phyloP scores from a whole-genome alignment of 2,329 filamentous ascomycete species.

The Emmonsiellopsis sp. region DNA sequence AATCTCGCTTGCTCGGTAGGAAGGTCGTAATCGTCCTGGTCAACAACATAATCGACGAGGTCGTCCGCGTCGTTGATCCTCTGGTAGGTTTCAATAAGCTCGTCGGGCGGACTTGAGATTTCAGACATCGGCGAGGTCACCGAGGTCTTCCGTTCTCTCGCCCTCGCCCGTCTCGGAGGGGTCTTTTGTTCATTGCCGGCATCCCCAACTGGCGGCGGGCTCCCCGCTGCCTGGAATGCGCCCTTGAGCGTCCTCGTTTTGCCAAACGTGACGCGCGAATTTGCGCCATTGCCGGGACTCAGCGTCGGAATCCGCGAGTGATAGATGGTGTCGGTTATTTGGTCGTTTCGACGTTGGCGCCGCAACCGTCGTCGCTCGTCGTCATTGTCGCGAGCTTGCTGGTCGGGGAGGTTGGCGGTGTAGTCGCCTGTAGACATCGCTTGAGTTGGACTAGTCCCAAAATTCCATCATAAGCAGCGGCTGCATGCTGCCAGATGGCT shows the following conservation, averaged over 20 bases:
- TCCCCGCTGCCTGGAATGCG: conserved; percentile 29
- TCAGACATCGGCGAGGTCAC: conserved; percentile 24
- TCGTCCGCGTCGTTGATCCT: conserved; percentile 31
- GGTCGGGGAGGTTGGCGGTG: conserved; percentile 18
- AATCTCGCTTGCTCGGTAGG: conserved; percentile 7
- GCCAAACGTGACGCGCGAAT: conserved; percentile 24
- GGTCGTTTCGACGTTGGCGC: conserved; percentile 19
- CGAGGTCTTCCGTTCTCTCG: conserved; percentile 15
- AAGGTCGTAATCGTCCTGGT: conserved; percentile 20
- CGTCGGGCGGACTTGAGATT: conserved; percentile 27
- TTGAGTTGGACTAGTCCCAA: conserved; percentile 4
- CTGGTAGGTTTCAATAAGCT: conserved; percentile 30
- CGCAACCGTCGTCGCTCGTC: conserved; percentile 21
- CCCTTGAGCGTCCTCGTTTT: conserved; percentile 30
- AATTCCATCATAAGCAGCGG: neutral
- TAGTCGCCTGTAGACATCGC: conserved; percentile 27
- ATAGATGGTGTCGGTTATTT: conserved; percentile 21
- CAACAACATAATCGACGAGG: conserved; percentile 27
- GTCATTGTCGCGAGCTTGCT: conserved; percentile 15
- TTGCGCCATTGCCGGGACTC: conserved; percentile 19
- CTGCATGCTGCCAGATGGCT: conserved; percentile 1
- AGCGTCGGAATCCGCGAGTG: conserved; percentile 21
- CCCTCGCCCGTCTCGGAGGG: conserved; percentile 17
- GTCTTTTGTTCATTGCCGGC: conserved; percentile 14
- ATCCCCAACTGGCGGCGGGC: conserved; percentile 18